phyloP scores from a whole-genome alignment of 2,329 filamentous ascomycete species.

The Raffaelea albimanens region DNA sequence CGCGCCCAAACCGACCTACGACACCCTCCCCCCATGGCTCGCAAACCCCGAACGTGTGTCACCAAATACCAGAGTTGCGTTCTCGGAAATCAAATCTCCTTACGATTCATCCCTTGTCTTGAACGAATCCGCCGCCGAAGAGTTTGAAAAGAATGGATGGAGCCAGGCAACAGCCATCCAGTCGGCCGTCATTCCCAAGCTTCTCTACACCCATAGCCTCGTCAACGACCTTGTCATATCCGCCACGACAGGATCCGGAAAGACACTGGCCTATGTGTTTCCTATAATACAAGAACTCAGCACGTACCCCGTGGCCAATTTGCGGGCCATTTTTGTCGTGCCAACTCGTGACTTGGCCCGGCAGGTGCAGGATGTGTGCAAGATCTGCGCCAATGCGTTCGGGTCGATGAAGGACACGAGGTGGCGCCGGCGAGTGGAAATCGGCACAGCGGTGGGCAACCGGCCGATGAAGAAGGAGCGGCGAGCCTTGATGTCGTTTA shows the following conservation, averaged over 20 bases:
- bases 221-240: constrained; percentile 79
- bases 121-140: constrained; percentile 45
- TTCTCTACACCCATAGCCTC: constrained; percentile 53
- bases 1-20: constrained; percentile 55
- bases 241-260: constrained; percentile 90
- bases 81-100: constrained; percentile 25
- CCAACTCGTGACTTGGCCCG: constrained; percentile 85
- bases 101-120: constrained; percentile 54
- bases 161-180: constrained; percentile 70
- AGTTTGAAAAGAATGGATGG: constrained; percentile 60
- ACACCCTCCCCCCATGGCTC: constrained; percentile 74
- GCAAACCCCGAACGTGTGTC: constrained; percentile 63
- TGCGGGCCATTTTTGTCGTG: constrained; percentile 76
- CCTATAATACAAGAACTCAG: constrained; percentile 74
- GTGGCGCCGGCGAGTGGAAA: constrained; percentile 57
- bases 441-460: constrained; percentile 77
- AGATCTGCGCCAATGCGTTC: constrained; percentile 59
- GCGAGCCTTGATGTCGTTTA: constrained; percentile 31
- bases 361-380: constrained; percentile 72
- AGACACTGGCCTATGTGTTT: constrained; percentile 84
- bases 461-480: constrained; percentile 62
- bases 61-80: constrained; percentile 48
- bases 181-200: constrained; percentile 67
- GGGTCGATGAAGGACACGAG: constrained; percentile 29
- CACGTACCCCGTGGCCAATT: constrained; percentile 34